phyloP scores from a whole-genome alignment of 2,329 filamentous ascomycete genomes.

The Aspergillus sp. region DNA sequence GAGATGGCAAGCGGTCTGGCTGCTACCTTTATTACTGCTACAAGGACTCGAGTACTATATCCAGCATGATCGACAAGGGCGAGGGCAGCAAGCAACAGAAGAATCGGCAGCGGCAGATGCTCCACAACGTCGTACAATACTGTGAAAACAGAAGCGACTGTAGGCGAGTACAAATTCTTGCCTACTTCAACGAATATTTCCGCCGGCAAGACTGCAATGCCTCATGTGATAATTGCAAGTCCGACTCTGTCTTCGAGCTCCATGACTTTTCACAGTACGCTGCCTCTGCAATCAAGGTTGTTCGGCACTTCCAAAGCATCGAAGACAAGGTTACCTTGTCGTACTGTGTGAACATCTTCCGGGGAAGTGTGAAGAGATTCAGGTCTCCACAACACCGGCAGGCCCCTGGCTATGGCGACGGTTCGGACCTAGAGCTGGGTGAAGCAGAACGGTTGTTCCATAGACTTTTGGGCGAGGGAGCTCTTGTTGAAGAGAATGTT shows the following conservation, averaged over 20 bases:
- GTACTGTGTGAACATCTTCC: slow-evolving; percentile 81
- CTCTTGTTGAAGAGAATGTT: slow-evolving; percentile 69
- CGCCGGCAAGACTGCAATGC: slow-evolving; percentile 68
- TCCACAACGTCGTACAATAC: slow-evolving; percentile 80
- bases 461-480: slow-evolving; percentile 71
- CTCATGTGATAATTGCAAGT: slow-evolving; percentile 87
- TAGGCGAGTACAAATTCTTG: slow-evolving; percentile 80
- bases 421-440: slow-evolving; percentile 68
- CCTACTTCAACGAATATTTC: slow-evolving; percentile 93
- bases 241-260: slow-evolving; percentile 68
- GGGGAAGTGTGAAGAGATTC: slow-evolving; percentile 66
- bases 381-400: slow-evolving; percentile 54
- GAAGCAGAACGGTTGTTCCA: slow-evolving; percentile 86
- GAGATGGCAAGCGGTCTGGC: slow-evolving; percentile 82
- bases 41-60: slow-evolving; percentile 70
- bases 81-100: slow-evolving; percentile 79
- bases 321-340: slow-evolving; percentile 67
- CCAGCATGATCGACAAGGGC: slow-evolving; percentile 79
- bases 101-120: slow-evolving; percentile 79
- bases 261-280: slow-evolving; percentile 79
- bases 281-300: slow-evolving; percentile 67
- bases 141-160: slow-evolving; percentile 90
- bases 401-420: slow-evolving; percentile 66
- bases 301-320: slow-evolving; percentile 53
- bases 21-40: slow-evolving; percentile 91